These are phyloP conservation scores for Excoecaria cochinchinensis DNA, from an alignment of 345 rosid genomes.

Conservation along the genomic window DNA sequence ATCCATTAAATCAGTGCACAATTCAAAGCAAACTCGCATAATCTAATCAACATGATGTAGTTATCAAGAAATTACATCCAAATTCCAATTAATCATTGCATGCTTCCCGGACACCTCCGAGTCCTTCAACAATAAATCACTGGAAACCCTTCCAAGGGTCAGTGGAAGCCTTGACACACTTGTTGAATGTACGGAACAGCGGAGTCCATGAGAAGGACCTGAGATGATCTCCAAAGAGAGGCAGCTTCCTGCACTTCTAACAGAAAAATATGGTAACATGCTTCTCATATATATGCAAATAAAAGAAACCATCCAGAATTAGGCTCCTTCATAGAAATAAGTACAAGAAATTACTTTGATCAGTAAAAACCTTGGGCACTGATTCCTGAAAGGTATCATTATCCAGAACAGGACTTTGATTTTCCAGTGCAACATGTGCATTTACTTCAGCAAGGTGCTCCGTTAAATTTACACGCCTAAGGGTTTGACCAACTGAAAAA, in stretches of 20 bases:
- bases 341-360: slow-evolving; percentile 68
- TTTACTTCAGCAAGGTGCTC: slow-evolving; percentile 44
- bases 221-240: slow-evolving; percentile 82
- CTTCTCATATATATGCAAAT: slow-evolving; percentile 37
- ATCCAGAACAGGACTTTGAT: slow-evolving; percentile 34
- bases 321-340: slow-evolving; percentile 26
- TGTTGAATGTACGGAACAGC: slow-evolving; percentile 53
- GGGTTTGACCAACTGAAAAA: slow-evolving; percentile 61
- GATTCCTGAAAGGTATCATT: slow-evolving; percentile 35
- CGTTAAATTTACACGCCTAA: slow-evolving; percentile 42
- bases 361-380: slow-evolving; percentile 36
- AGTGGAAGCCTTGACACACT: slow-evolving; percentile 71
- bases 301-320: slow-evolving; percentile 18
- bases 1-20: slow-evolving; percentile 14
- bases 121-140: slow-evolving; percentile 75
- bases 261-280: slow-evolving; percentile 51
- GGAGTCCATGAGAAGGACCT: slow-evolving; percentile 79
- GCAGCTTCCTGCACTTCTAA: slow-evolving; percentile 95
- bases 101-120: slow-evolving; percentile 97
- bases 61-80: slow-evolving; percentile 48
- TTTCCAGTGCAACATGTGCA: slow-evolving; percentile 35
- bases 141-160: slow-evolving; percentile 82
- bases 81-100: slow-evolving; percentile 91
- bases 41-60: slow-evolving; percentile 14
- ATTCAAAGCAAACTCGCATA: slow-evolving; percentile 13